Conservation (phyloP, 306 rosid species). For the Quercus glauca region DNA sequence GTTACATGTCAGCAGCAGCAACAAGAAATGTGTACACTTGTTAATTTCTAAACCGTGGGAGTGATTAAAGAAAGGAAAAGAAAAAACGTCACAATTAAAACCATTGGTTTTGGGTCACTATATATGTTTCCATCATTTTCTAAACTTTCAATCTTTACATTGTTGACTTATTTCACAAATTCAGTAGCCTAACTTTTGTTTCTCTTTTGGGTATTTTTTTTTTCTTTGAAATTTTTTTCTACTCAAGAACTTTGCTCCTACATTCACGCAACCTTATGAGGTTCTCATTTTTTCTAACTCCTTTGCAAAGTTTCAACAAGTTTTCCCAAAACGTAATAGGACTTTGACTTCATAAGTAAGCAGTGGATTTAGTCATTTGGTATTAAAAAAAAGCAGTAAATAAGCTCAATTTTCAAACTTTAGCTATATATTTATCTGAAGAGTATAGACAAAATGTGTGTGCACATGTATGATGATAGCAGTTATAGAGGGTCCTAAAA, state of each 20-base stretch:
- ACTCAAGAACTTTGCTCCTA: neutral
- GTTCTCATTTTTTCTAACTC: neutral
- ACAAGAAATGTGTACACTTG: slow-evolving; percentile 10
- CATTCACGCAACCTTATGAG: neutral
- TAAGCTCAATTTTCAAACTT: too few relatives aligned
- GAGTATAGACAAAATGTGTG: too few relatives aligned
- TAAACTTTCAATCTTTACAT: neutral
- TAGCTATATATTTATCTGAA: too few relatives aligned
- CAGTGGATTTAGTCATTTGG: too few relatives aligned
- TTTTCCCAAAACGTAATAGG: neutral
- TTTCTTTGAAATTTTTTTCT: neutral
- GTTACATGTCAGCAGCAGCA: neutral
- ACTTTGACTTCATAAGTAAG: too few relatives aligned
- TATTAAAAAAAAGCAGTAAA: too few relatives aligned
- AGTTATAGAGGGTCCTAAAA: neutral
- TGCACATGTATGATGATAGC: too few relatives aligned
- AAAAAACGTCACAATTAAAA: neutral
- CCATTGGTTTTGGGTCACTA: neutral
- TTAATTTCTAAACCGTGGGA: neutral
- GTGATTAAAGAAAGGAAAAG: neutral
- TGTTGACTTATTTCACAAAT: slow-evolving; percentile 9
- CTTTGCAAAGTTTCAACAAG: neutral
- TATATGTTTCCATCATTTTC: neutral
- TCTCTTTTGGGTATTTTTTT: neutral
- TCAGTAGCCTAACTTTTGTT: slow-evolving; percentile 4